Evolutionary conservation across 2,329 filamentous ascomycete species (phyloP), one percentile per base, ranked within the genome.

Genomic region (Trichophyton benhamiae): DNA sequence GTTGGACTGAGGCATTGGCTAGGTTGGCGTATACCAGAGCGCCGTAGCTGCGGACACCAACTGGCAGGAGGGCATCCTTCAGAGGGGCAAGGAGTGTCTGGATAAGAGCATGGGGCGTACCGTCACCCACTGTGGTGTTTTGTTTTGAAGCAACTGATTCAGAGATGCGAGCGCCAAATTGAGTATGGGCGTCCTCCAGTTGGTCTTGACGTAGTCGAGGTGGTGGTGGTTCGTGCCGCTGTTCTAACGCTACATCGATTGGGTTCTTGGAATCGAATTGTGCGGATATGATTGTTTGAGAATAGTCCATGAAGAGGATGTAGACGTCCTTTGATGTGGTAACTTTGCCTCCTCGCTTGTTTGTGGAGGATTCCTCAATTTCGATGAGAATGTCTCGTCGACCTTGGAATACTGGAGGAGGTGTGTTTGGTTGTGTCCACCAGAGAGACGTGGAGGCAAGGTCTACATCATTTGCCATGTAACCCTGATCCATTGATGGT

Each of bases 251-350:
- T 9, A 86, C 87, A 68, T 92, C 86, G 1, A 82, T 78, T 2
- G 87, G 82, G 70, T 95, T 85, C 60, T 85, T 82, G 0, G 86
- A 79, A 71, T 96, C 88, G 72, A 87, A 97, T 58, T 82, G 85
- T 17, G 86, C 88, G 0, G 87, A 90, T 68, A 99, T 83, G 65
- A 95, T 81, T 0, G 92, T 97, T 72, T 97, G 94, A 17, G 91
- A 96, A 74, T 99, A 99, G 75, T 99, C 94, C 69, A 91, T 86
- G 77, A 89, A 99, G 7, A 99, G 77, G n/a, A 97, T 79, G 67
- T 87, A 94, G 48, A 96, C 81, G 63, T 91, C 85, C 66, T 91
- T 91, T 5, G 87, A 88, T 20, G 95, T 78, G 0, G 81, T 82
- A 0, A 84, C 84, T 71, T 86, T 87, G 27, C 88, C 85, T 30